Conservation (phyloP, 2,329 filamentous ascomycete genomes). For the Pseudocercospora fijiensis region DNA sequence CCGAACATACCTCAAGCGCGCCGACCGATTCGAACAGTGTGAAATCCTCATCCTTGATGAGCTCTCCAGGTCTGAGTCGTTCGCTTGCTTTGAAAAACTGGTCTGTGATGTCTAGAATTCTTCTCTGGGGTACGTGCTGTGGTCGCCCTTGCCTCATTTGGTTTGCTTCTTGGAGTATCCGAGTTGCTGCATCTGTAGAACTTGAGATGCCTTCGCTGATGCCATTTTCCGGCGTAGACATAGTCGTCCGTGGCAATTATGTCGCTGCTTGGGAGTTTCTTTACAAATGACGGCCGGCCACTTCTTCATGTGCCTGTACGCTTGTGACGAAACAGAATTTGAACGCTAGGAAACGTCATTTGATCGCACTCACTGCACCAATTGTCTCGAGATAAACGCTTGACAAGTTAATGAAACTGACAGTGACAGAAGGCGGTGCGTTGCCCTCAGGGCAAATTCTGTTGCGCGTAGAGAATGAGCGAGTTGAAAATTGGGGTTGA, state of each 20-base stretch:
- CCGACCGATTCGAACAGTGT: slow-evolving; percentile 93
- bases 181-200: slow-evolving; percentile 13
- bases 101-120: slow-evolving; percentile 38
- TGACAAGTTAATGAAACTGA: neutral
- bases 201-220: neutral
- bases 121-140: slow-evolving; percentile 10
- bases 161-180: slow-evolving; percentile 30
- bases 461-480: neutral
- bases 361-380: neutral
- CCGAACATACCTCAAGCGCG: slow-evolving; percentile 62
- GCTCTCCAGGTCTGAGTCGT: slow-evolving; percentile 69
- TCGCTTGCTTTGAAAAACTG: slow-evolving; percentile 38
- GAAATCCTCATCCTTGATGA: slow-evolving; percentile 92
- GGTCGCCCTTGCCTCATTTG: slow-evolving; percentile 16
- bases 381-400: neutral
- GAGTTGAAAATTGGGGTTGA: neutral
- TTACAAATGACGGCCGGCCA: neutral
- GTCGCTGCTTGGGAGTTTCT: neutral
- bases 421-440: neutral
- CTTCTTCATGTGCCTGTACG: neutral
- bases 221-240: neutral
- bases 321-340: neutral
- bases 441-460: neutral
- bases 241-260: neutral
- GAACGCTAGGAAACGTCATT: neutral